Evolutionary conservation across 2,329 filamentous ascomycete genomes (phyloP).

Genomic region (Aureobasidium melanogenum): DNA sequence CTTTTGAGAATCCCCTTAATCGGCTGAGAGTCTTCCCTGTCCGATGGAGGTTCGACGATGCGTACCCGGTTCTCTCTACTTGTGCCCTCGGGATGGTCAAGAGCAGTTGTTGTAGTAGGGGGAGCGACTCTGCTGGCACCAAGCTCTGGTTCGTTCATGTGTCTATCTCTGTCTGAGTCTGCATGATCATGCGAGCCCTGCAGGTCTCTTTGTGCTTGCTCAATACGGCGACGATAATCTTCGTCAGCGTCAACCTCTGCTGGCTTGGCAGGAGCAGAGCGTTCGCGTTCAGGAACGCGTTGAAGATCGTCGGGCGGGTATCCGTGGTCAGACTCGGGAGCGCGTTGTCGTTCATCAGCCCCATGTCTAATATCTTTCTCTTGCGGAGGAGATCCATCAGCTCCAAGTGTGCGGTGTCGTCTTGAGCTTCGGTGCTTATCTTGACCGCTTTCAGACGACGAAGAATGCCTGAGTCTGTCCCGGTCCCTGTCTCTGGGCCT

Average conservation of each 20-base stretch:
- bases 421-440: conserved; percentile 11
- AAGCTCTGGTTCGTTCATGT: not conserved
- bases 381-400: conserved; percentile 1
- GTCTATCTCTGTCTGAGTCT: conserved; percentile 8
- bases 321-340: conserved; percentile 8
- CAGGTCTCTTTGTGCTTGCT: conserved; percentile 23
- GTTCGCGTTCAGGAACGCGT: conserved; percentile 17
- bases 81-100: conserved; percentile 16
- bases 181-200: not conserved
- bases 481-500: conserved; percentile 18
- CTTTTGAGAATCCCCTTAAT: conserved; percentile 80
- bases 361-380: conserved; percentile 10
- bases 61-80: conserved; percentile 31
- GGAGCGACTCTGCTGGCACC: not conserved
- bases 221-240: conserved; percentile 41
- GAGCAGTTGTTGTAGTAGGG: not conserved
- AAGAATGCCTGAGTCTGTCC: conserved; percentile 17
- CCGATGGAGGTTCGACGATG: conserved; percentile 62
- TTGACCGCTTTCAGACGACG: conserved; percentile 10
- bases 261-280: conserved; percentile 17
- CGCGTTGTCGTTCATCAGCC: conserved; percentile 11
- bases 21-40: conserved; percentile 56
- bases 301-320: not conserved
- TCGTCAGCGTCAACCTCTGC: conserved; percentile 38
- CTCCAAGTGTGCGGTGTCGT: conserved; percentile 5